Percentiles rank a stretch among this genome's conserved stretches.
Evolutionary conservation across 1,284 basidiomycete genomes (phyloP).

Genomic region (Mycena citricolor): DNA sequence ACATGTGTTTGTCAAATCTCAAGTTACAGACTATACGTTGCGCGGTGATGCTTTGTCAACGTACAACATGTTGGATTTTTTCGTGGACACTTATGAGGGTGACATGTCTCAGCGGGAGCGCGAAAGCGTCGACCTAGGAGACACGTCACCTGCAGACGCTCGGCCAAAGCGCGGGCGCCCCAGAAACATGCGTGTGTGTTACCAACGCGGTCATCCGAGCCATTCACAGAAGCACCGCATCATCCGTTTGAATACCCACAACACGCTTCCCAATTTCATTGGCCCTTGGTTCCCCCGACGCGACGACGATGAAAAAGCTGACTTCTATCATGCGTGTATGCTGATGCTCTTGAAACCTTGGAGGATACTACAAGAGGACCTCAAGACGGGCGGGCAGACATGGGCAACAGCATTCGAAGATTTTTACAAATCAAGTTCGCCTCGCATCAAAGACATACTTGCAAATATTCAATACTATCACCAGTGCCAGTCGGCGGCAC

Average conservation of each 20-base stretch:
- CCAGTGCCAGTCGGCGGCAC: background rate
- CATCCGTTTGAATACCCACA: constrained; percentile 24
- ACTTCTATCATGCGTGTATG: constrained; percentile 38
- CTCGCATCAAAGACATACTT: background rate
- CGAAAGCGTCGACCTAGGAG: too few relatives aligned
- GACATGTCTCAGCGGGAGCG: background rate
- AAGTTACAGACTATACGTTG: constrained; percentile 21
- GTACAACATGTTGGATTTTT: constrained; percentile 20
- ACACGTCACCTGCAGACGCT: constrained; percentile 16
- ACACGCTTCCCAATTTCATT: constrained; percentile 34
- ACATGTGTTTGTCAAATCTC: constrained; percentile 15
- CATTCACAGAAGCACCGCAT: background rate
- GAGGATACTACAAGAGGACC: constrained; percentile 12
- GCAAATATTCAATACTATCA: constrained; percentile 4
- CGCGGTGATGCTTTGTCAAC: constrained; percentile 9
- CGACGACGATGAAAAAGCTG: constrained; percentile 25
- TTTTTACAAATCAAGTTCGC: background rate
- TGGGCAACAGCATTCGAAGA: background rate
- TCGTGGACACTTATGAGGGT: constrained; percentile 22
- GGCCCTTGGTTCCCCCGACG: constrained; percentile 32
- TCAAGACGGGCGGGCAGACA: background rate
- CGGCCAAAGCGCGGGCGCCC: constrained; percentile 5
- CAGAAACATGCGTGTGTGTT: background rate
- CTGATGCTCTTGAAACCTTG: constrained; percentile 40
- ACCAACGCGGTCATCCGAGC: background rate